These are phyloP conservation scores for Castanea sativa DNA, from an alignment of 306 rosid species.

Conservation along the genomic window DNA sequence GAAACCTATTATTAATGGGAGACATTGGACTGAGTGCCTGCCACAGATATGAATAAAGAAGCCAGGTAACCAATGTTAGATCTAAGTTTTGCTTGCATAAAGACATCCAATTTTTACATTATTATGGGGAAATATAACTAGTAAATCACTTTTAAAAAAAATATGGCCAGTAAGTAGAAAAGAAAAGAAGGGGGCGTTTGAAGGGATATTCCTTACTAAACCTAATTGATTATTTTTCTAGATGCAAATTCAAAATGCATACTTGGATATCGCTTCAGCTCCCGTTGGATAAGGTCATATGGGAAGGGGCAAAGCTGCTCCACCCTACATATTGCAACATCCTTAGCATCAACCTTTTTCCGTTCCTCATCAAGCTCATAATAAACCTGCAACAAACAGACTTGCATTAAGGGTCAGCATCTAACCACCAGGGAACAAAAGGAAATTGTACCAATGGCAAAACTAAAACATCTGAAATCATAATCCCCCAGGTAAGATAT, in stretches of 20 bases:
- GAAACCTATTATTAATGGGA: too few species aligned
- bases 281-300: slow-evolving; percentile 86
- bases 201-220: not conserved
- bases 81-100: not conserved
- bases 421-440: not conserved
- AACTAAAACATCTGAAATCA: not conserved
- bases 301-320: slow-evolving; percentile 98
- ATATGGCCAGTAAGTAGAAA: not conserved
- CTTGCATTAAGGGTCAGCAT: not conserved
- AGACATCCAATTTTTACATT: not conserved
- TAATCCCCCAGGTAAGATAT: not conserved
- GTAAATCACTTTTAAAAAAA: too few species aligned
- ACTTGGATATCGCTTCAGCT: slow-evolving; percentile 97
- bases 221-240: not conserved
- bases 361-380: slow-evolving; percentile 88
- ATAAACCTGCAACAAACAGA: slow-evolving; percentile 58
- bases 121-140: not conserved
- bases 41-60: not conserved
- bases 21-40: not conserved
- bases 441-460: not conserved
- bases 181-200: too few species aligned
- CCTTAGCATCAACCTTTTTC: slow-evolving; percentile 62
- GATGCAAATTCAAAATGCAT: slow-evolving; percentile 23
- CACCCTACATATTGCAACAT: slow-evolving; percentile 90
- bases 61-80: not conserved